Base-by-base conservation (phyloP, 1,139 yeast genomes). In the Saccharomyces hybrid region DNA sequence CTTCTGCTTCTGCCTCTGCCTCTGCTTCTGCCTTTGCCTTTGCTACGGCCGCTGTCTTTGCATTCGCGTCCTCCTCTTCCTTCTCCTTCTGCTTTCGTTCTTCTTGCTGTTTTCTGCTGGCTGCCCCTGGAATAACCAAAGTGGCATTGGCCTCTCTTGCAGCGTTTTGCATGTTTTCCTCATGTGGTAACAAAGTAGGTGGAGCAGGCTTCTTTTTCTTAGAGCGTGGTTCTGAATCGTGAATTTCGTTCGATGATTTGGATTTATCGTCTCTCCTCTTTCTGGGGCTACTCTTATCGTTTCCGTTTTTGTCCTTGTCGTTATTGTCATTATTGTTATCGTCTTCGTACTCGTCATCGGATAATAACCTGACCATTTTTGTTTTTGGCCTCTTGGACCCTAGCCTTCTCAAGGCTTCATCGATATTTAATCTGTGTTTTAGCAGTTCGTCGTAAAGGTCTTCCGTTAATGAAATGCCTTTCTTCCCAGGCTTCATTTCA, bases 381-480 rank as follows among this genome's bases (percentile, higher is more conserved):
- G 68, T 66, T 42, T 64, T 58, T n/a, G 69, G 63, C 55, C 72
- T 61, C 52, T 64, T 64, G 31, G 72, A 69, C 23, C 78, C 80
- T 59, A 83, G 68, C 44, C 67, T 68, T 49, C 73, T 78, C 61
- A 88, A 70, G 0, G 91, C 91, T 16, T 73, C 80, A 51, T 81
- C 75, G 48, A 89, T 82, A 55, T 78, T 76, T 14, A 75, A 78
- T 14, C 76, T 70, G 48, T 77, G 73, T 34, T 75, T 79, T 53
- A 83, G 61, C 47, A 89, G 70, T 53, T 73, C 76, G 49, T 72
- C 73, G 87, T 95, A 89, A 38, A 79, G 77, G 20, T 83, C 95
- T 60, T 78, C 83, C 0, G 90, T 84, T 55, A 89, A 71, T 0
- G 96, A 82, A 27, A 89, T 87, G 0, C 96, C 96, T 74, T 89